Percentiles rank a stretch among this genome's conserved stretches.
Evolutionary conservation across 2,329 filamentous ascomycete species (phyloP).

Genomic region (Dryadomyces quercivorus): DNA sequence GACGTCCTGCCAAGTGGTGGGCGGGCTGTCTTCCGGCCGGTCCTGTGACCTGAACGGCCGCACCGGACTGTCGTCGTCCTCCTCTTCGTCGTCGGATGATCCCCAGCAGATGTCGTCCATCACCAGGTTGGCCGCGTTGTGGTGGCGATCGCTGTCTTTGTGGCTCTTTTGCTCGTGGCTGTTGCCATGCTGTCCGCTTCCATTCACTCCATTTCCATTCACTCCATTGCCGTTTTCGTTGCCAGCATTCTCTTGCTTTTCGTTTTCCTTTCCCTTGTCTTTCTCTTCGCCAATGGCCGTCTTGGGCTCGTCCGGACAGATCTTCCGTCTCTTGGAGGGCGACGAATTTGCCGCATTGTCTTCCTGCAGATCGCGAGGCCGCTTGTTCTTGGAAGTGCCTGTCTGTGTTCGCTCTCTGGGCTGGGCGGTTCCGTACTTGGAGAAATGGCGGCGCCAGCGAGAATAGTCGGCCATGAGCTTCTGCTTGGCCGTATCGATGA

Average conservation of each 20-base stretch:
- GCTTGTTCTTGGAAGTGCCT: background rate
- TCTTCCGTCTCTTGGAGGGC: no score
- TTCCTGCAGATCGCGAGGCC: background rate
- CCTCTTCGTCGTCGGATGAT: background rate
- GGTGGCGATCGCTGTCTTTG: no score
- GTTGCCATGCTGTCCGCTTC: background rate
- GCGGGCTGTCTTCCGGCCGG: background rate
- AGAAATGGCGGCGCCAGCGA: background rate
- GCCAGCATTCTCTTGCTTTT: background rate
- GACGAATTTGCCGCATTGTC: no score
- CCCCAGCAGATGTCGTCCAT: no score
- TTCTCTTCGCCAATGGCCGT: background rate
- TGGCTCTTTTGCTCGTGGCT: background rate
- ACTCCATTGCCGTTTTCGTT: background rate
- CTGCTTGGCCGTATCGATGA: background rate
- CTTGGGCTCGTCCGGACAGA: no score
- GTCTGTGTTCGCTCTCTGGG: no score
- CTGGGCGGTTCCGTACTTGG: background rate
- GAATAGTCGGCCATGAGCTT: background rate
- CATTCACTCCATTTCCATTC: background rate
- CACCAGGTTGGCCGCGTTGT: no score
- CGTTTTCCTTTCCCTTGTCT: background rate
- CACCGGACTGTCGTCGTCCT: background rate
- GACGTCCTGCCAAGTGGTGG: slow-evolving; percentile 3
- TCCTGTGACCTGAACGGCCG: background rate